Base-by-base conservation (phyloP, 176 grass and related monocot genomes). In the Aegilops umbellulata region DNA sequence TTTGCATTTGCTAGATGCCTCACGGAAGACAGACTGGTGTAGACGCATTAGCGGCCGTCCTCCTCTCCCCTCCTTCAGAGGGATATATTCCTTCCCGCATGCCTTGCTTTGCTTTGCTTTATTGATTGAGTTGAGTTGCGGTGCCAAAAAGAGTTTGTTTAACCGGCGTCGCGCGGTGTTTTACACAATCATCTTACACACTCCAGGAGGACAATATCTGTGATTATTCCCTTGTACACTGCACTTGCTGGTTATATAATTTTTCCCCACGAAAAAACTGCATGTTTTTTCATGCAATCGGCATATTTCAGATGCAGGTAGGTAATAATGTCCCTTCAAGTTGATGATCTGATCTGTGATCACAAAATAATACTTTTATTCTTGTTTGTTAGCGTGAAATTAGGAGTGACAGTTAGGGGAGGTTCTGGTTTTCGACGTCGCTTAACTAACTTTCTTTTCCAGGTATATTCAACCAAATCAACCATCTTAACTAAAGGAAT, bases 1-100 rank as follows among this genome's bases (percentile, higher is more conserved):
- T 80, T 55, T 34, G 44, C 57, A 46, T 81, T 90, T 85, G 69
- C 60, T 82, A 49, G 91, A 93, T 93, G 91, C 91, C 88, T 90
- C 80, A 81, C 81, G 61, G 88, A 53, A 85, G 79, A 70, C 61
- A 84, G 78, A 77, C 81, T 65, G 82, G 81, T 84, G 77, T 90
- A 82, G 79, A 81, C 77, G 81, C 84, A 90, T 87, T 87, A 87
- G 76, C 49, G 49, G 49, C 49, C 29, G 75, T 5, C 67, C 68
- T 68, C 67, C 46, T 44, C 41, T 5, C 41, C 38, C 8, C 38
- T 41, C 39, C 39, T 3, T 4, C 31, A 2, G 41, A 4, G 63
- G 89, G 69, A 81, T 81, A 81, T 58, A 58, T 58, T 58, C 55
- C 55, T 58, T 58, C 7, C 20, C 20, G 7, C 55, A 57, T 30